A percentile compares a stretch with the other conserved stretches of the same genome.
phyloP scores from a whole-genome alignment of 306 rosid genomes.

The Herpetospermum pedunculosum region DNA sequence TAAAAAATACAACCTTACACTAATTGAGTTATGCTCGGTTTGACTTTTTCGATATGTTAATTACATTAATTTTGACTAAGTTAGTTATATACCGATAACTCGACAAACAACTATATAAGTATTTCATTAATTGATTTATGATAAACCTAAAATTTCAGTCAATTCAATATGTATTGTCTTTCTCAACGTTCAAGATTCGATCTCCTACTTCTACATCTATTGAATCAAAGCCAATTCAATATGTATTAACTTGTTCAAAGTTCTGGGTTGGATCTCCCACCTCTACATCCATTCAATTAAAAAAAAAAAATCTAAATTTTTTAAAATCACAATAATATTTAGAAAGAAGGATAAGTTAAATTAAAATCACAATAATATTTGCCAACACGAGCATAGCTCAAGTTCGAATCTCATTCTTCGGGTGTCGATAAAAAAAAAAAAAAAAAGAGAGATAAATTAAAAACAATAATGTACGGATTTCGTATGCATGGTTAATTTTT shows the following conservation, averaged over 20 bases:
- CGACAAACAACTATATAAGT: not conserved
- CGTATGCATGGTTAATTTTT: not conserved
- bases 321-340: not conserved
- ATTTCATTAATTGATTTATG: not conserved
- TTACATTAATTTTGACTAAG: not conserved
- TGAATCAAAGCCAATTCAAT: not conserved
- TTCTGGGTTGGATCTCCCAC: not conserved
- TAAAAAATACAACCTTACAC: no score
- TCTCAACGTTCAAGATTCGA: not conserved
- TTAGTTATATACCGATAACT: not conserved
- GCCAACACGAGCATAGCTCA: no score
- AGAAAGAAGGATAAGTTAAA: no score
- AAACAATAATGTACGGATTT: not conserved
- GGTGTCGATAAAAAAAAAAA: no score
- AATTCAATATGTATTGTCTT: no score
- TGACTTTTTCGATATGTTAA: not conserved
- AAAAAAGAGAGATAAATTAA: no score
- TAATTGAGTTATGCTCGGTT: no score
- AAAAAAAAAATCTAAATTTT: not conserved
- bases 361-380: no score
- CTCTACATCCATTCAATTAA: not conserved
- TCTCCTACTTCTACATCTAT: not conserved
- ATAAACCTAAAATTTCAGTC: not conserved
- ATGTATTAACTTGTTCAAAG: no score
- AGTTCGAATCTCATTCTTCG: no score